These are phyloP conservation scores for Gossypium rotundifolium DNA, from an alignment of 345 rosid species.

Conservation along the genomic window DNA sequence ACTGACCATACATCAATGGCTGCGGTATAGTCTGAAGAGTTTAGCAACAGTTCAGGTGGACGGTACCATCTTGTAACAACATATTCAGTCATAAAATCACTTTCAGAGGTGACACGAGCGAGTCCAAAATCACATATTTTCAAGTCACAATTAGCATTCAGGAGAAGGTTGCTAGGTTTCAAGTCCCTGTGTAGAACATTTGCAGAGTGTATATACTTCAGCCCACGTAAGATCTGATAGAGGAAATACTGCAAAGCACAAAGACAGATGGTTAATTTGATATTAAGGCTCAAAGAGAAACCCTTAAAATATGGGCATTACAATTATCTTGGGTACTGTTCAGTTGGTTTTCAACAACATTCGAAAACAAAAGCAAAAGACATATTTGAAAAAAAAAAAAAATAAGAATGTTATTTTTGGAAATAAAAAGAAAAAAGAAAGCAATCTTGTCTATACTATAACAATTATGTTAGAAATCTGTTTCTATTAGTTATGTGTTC, in stretches of 20 bases:
- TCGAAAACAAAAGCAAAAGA: neutral
- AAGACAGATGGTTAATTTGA: conserved; percentile 2
- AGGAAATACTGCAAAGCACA: conserved; percentile 72
- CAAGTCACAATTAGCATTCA: conserved; percentile 66
- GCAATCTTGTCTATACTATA: neutral
- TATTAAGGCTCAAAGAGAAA: neutral
- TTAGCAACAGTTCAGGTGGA: conserved; percentile 82
- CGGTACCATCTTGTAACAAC: conserved; percentile 99
- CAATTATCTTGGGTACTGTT: neutral
- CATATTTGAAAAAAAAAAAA: neutral
- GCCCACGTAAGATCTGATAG: conserved; percentile 91
- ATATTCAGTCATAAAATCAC: conserved; percentile 87
- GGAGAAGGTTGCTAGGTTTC: conserved; percentile 86
- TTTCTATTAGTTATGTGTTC: neutral
- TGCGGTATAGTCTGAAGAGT: conserved; percentile 75
- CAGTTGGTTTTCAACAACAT: neutral
- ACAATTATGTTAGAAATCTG: neutral
- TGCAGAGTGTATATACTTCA: conserved; percentile 92
- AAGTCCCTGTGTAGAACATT: conserved; percentile 93
- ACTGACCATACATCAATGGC: conserved; percentile 99
- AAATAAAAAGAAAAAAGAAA: neutral
- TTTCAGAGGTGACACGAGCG: conserved; percentile 87
- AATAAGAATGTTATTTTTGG: neutral
- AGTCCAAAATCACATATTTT: conserved; percentile 97
- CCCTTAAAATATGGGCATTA: neutral